A percentile compares a stretch with the other conserved stretches of the same genome.
Evolutionary conservation across 2,329 filamentous ascomycete genomes (phyloP).

Genomic region (Thyridium curvatum): DNA sequence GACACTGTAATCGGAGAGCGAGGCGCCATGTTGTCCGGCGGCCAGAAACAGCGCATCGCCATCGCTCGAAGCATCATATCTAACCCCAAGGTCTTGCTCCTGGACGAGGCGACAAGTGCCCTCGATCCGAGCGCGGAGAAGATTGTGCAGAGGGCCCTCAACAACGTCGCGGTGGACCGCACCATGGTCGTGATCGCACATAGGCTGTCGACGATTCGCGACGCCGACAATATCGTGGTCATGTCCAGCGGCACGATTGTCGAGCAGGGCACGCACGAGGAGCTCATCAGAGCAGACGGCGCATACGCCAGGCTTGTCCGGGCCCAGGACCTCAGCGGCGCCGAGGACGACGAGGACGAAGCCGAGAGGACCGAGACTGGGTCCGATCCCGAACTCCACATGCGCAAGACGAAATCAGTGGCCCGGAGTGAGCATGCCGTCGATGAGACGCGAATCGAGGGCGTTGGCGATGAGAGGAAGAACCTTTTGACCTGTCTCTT

Average conservation of each 20-base stretch:
- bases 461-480: too few relatives aligned
- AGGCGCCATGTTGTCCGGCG: conserved; percentile 59
- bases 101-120: conserved; percentile 65
- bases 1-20: conserved; percentile 57
- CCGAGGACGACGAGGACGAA: conserved; percentile 2
- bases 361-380: conserved; percentile 9
- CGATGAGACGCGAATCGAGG: too few relatives aligned
- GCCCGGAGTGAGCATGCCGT: too few relatives aligned
- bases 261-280: conserved; percentile 56
- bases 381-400: too few relatives aligned
- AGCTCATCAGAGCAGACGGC: conserved; percentile 40
- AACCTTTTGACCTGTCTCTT: too few relatives aligned
- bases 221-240: conserved; percentile 62
- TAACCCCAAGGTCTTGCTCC: conserved; percentile 54
- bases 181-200: conserved; percentile 64
- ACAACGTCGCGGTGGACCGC: conserved; percentile 33
- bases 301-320: conserved; percentile 46
- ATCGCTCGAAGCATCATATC: conserved; percentile 63
- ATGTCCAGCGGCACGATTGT: conserved; percentile 51
- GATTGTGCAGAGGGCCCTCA: conserved; percentile 50
- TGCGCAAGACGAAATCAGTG: too few relatives aligned
- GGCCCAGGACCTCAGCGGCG: conserved; percentile 26
- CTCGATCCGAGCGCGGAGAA: conserved; percentile 37
- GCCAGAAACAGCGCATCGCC: conserved; percentile 60
- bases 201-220: conserved; percentile 49